Percentiles rank a stretch among this genome's conserved stretches.
phyloP scores from a whole-genome alignment of 176 grass and related monocot genomes.

The Melocanna baccifera region DNA sequence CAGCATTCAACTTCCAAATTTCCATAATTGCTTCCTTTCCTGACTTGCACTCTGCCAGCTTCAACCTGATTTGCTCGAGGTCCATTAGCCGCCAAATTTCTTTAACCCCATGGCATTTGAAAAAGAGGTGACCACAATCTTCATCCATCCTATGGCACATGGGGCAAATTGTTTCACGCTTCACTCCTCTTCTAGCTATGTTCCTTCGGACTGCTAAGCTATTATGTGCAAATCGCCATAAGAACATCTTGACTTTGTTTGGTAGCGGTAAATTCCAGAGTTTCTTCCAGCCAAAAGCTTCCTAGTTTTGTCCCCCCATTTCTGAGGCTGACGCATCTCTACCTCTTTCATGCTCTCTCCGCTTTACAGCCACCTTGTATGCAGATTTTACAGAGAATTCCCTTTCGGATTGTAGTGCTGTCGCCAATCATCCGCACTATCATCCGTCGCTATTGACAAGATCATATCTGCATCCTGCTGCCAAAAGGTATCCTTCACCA shows the following conservation, averaged over 20 bases:
- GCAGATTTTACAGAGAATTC: not conserved
- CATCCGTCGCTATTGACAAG: not conserved
- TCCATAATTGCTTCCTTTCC: not conserved
- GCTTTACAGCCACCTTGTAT: not conserved
- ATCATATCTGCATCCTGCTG: not conserved
- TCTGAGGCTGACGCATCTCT: not conserved
- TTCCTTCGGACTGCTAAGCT: not conserved
- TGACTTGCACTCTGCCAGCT: fast-evolving
- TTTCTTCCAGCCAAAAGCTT: not conserved
- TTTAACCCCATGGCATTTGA: not conserved
- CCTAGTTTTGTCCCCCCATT: too few species aligned
- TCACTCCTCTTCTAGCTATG: not conserved
- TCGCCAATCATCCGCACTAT: not conserved
- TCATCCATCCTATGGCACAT: not conserved
- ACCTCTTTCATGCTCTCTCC: fast-evolving
- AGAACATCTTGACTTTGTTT: not conserved
- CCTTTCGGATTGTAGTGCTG: not conserved
- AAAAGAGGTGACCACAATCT: not conserved
- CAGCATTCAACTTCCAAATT: fast-evolving
- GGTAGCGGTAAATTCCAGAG: fast-evolving
- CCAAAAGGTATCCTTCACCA: not conserved
- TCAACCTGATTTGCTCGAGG: not conserved
- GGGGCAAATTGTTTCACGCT: fast-evolving
- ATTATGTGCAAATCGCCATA: not conserved
- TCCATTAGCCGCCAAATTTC: not conserved